These are phyloP conservation scores for Pseudoturritis turrita DNA, from an alignment of 345 rosid species.

Conservation along the genomic window DNA sequence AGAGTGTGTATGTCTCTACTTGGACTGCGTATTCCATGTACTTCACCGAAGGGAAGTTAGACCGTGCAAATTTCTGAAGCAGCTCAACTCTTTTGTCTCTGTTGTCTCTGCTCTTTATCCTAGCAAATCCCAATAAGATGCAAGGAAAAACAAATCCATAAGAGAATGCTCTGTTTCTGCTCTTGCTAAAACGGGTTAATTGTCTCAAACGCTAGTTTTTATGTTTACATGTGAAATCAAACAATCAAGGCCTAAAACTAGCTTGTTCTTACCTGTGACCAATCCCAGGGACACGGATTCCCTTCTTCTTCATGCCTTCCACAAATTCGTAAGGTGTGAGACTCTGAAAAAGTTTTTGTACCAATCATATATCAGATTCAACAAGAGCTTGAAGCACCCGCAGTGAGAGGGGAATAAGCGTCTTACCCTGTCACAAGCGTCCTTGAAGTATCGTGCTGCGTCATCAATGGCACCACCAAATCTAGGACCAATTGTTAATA, in stretches of 20 bases:
- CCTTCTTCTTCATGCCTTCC: constrained; percentile 96
- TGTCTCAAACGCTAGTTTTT: no score
- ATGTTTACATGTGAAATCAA: not conserved
- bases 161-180: constrained; percentile 14
- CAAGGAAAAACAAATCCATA: not conserved
- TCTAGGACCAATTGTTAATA: constrained; percentile 95
- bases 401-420: not conserved
- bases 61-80: constrained; percentile 74
- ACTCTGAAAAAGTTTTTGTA: constrained; percentile 40
- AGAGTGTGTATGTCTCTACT: constrained; percentile 82
- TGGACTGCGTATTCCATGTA: constrained; percentile 91
- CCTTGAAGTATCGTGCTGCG: constrained; percentile 95
- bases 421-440: constrained; percentile 81
- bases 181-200: not conserved
- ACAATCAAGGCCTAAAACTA: not conserved
- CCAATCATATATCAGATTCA: constrained; percentile 2
- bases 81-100: constrained; percentile 94
- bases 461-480: constrained; percentile 99
- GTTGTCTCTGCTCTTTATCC: constrained; percentile 98
- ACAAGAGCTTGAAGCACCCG: not conserved
- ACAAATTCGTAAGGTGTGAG: constrained; percentile 91
- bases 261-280: constrained; percentile 72
- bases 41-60: constrained; percentile 87
- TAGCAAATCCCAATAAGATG: constrained; percentile 10
- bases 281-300: constrained; percentile 95